Evolutionary conservation across 202 grass and related monocot genomes (phyloP).

Genomic region (Hordeum pubiflorum): DNA sequence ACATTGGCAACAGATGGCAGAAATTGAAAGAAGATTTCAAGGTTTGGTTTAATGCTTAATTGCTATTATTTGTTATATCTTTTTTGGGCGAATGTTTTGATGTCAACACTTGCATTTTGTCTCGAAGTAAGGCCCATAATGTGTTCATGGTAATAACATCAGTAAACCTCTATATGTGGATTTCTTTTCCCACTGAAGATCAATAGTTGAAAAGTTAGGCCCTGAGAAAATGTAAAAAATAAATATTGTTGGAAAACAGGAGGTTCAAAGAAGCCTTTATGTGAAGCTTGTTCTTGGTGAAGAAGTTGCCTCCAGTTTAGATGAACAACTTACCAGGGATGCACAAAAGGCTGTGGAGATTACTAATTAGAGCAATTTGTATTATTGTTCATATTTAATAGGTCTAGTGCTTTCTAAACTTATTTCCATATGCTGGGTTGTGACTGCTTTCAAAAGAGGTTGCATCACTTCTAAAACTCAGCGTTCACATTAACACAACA

Average conservation of each 20-base stretch:
- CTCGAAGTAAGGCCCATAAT: background rate
- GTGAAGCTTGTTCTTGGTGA: conserved; percentile 76
- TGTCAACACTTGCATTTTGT: background rate
- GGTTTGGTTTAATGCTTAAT: conserved; percentile 28
- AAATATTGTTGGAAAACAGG: no score
- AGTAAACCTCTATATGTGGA: background rate
- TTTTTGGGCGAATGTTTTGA: background rate
- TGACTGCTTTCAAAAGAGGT: conserved; percentile 41
- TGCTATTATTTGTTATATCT: background rate
- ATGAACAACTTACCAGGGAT: conserved; percentile 72
- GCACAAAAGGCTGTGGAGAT: conserved; percentile 68
- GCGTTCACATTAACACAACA: conserved; percentile 51
- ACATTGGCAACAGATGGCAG: conserved; percentile 65
- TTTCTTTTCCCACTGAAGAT: background rate
- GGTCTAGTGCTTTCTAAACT: background rate
- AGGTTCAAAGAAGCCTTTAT: background rate
- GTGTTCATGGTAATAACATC: background rate
- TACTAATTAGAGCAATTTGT: conserved; percentile 2
- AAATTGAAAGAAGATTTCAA: conserved; percentile 79
- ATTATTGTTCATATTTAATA: background rate
- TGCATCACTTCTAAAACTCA: background rate
- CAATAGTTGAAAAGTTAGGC: conserved; percentile 20
- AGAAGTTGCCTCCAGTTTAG: conserved; percentile 65
- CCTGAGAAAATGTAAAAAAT: background rate
- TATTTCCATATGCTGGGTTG: conserved; percentile 5